phyloP scores from a whole-genome alignment of 2,329 filamentous ascomycete genomes.

The Aspergillus puulaauensis region DNA sequence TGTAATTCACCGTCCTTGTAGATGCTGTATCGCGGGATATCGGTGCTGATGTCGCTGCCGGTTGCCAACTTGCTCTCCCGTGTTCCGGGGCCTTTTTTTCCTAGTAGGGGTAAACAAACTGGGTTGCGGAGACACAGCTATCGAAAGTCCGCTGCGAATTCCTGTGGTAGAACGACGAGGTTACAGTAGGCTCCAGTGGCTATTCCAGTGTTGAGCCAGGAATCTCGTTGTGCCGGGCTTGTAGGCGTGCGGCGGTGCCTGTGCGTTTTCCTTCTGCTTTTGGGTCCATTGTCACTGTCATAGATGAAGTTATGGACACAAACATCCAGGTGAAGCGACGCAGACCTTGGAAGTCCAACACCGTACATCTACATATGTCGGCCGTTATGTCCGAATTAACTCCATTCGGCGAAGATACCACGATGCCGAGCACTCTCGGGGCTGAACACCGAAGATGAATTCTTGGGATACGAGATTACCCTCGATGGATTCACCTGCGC shows the following conservation, averaged over 20 bases:
- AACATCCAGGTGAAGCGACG: no score
- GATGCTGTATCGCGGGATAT: background rate
- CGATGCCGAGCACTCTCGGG: background rate
- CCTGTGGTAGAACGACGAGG: background rate
- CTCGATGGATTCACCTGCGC: no score
- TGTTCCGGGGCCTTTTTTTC: background rate
- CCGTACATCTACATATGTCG: no score
- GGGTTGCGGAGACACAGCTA: background rate
- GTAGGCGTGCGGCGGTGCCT: no score
- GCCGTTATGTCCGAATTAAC: background rate
- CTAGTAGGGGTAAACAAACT: background rate
- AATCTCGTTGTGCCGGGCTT: background rate
- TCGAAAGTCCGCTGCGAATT: background rate
- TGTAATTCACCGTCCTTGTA: background rate
- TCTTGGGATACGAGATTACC: no score
- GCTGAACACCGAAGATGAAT: no score
- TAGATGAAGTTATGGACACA: no score
- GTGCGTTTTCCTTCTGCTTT: background rate
- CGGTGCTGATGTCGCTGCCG: background rate
- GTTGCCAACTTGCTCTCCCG: background rate
- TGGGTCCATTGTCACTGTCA: background rate
- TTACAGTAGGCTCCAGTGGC: background rate
- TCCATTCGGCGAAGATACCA: background rate
- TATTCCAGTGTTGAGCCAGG: background rate
- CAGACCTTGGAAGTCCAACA: no score